Evolutionary conservation across 441 rosid genomes (phyloP).

Genomic region (Viola pubescens): DNA sequence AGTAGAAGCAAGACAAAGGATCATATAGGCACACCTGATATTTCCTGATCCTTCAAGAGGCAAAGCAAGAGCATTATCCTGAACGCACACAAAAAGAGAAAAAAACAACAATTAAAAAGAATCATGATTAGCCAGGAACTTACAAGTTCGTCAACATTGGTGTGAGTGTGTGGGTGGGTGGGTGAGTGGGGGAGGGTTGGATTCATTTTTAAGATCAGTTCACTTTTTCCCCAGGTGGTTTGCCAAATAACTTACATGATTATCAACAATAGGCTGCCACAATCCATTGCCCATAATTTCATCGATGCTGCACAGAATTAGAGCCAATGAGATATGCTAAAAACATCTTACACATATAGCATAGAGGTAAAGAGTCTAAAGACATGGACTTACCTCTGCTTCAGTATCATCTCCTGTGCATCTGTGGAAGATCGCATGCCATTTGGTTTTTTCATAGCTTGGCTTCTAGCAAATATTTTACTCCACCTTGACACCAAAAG

Average conservation of each 20-base stretch:
- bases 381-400: conserved; percentile 60
- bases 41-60: conserved; percentile 48
- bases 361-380: conserved; percentile 5
- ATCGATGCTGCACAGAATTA: conserved; percentile 54
- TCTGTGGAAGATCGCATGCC: conserved; percentile 48
- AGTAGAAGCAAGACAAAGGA: conserved; percentile 3
- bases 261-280: conserved; percentile 39
- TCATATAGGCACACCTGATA: conserved; percentile 37
- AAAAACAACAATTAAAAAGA: conserved; percentile 20
- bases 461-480: conserved; percentile 74
- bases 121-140: background rate
- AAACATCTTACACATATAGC: conserved; percentile 8
- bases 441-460: conserved; percentile 61
- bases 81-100: conserved; percentile 15
- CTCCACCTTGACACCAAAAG: conserved; percentile 86
- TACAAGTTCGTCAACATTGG: background rate
- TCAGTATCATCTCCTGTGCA: conserved; percentile 64
- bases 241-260: conserved; percentile 43
- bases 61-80: conserved; percentile 54
- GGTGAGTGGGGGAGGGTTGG: no score
- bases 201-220: background rate
- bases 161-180: no score
- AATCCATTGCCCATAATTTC: conserved; percentile 74
- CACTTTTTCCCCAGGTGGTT: conserved; percentile 6
- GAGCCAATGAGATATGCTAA: conserved; percentile 11